Conservation (phyloP, 441 rosid species). For the Populus tomentosa region DNA sequence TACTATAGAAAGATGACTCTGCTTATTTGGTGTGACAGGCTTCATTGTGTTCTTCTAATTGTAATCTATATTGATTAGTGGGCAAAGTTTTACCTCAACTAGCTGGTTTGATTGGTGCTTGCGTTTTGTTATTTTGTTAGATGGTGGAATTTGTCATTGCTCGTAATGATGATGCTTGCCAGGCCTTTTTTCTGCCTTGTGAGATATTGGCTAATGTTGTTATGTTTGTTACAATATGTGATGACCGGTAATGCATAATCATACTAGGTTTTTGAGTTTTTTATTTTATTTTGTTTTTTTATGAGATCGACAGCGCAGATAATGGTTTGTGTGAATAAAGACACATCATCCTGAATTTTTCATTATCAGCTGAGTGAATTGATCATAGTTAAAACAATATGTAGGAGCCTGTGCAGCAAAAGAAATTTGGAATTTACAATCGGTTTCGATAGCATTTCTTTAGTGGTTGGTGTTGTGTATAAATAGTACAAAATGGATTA, state of each 20-base stretch:
- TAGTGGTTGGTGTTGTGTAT: not conserved
- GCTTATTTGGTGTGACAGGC: not conserved
- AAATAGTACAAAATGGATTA: not conserved
- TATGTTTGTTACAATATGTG: not conserved
- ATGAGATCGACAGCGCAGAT: not conserved
- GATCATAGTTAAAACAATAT: not conserved
- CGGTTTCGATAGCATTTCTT: not conserved
- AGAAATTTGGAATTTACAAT: not conserved
- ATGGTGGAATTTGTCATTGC: not conserved
- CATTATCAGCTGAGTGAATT: not conserved
- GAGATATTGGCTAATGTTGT: not conserved
- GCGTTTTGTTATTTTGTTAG: not conserved
- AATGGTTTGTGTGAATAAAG: too few relatives aligned
- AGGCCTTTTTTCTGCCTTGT: not conserved
- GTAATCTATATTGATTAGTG: not conserved
- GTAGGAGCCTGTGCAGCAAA: not conserved
- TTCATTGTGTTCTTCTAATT: not conserved
- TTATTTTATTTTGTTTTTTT: not conserved
- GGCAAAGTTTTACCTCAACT: not conserved
- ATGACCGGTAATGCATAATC: not conserved
- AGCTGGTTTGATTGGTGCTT: not conserved
- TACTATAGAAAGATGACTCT: not conserved
- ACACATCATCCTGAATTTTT: too few relatives aligned
- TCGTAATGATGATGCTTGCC: not conserved
- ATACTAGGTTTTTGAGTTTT: not conserved